phyloP scores from a whole-genome alignment of 495 filamentous ascomycete genomes.

The Xylaria castorea region DNA sequence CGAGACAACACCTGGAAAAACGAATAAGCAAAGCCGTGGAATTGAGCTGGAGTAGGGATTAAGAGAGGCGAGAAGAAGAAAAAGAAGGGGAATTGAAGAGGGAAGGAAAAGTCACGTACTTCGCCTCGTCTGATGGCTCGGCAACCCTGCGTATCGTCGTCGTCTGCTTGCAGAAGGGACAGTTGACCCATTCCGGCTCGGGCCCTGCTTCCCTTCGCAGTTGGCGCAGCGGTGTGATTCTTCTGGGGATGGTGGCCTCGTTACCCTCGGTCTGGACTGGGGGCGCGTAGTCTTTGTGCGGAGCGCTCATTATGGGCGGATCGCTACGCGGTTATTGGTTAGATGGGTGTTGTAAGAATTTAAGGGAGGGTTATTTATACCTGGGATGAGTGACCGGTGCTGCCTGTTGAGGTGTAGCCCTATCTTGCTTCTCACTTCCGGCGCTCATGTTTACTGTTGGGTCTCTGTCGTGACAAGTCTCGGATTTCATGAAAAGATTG shows the following conservation, averaged over 20 bases:
- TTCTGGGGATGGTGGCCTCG: neutral
- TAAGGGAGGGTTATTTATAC: neutral
- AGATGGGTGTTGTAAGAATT: neutral
- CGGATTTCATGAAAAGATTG: neutral
- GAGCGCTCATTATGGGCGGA: neutral
- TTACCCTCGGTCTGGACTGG: neutral
- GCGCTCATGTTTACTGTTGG: neutral
- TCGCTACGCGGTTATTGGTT: neutral
- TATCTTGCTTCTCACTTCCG: neutral
- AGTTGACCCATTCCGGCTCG: conserved; percentile 11
- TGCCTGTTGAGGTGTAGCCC: neutral
- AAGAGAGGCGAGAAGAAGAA: neutral
- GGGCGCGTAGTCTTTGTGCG: neutral
- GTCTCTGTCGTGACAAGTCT: neutral
- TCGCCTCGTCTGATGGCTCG: conserved; percentile 16
- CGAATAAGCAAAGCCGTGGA: neutral
- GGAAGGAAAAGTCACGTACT: neutral
- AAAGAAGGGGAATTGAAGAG: neutral
- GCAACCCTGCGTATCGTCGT: conserved; percentile 11
- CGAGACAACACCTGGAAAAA: neutral
- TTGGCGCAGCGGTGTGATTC: conserved; percentile 9
- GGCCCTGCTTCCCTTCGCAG: neutral
- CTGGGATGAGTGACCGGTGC: neutral
- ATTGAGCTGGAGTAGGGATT: neutral
- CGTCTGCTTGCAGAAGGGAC: conserved; percentile 3